Evolutionary conservation across 2,329 filamentous ascomycete species (phyloP), one percentile per base, ranked within the genome.

Genomic region (Cladobotryum protrusum): DNA sequence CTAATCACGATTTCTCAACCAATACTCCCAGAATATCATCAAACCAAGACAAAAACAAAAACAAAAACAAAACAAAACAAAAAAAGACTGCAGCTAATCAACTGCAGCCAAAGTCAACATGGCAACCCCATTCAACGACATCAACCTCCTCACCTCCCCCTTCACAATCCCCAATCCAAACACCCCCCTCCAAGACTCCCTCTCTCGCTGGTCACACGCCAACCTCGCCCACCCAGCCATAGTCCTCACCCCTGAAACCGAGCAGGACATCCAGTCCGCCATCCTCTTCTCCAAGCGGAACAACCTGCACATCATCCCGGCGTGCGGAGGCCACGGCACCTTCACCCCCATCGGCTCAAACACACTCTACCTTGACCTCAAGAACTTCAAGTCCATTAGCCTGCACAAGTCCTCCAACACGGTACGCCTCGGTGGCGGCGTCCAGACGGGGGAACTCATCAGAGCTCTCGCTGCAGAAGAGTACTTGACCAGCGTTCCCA

Each of bases 341-440:
- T 68, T 66, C 46, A 57, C 69, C 0, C 58, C 57, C 1, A 58
- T 71, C 42, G 53, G 47, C 8, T 24, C 56, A 2, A 53, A 55
- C 5, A 62, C 61, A 0, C 40, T 70, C 4, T 70, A 69, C 47
- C 48, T 71, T 5, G 63, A 70, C 45, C 47, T 71, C 56, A 56
- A 52, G 13, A 49, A 53, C 9, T 66, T 70, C 55, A 62, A 61
- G 11, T 45, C 32, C 0, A 59, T 70, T 12, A 12, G 47, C 1
- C 37, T 71, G 2, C 53, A 67, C 36, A 61, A 65, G 33, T 39
- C 54, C 0, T 20, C 57, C 0, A 45, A 40, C 0, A 60, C 57
- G 0, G 68, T 67, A 0, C 50, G 29, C 0, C 32, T 70, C 0
- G 66, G 65, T 0, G 68, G 66, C 0, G 68, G 65, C 1, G 57